phyloP scores from a whole-genome alignment of 148 eudicot species.

The Beta vulgaris region DNA sequence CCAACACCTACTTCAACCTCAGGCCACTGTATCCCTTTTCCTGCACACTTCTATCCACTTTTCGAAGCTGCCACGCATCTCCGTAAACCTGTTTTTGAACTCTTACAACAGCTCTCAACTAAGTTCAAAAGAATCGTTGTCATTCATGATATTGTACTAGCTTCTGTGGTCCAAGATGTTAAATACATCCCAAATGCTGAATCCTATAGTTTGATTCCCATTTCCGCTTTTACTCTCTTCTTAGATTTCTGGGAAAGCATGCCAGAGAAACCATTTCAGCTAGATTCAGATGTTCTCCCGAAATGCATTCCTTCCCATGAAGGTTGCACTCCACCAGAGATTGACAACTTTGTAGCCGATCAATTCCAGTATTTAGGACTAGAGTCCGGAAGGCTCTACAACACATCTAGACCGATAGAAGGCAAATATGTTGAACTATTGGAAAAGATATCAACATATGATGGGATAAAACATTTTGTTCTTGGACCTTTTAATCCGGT shows the following conservation, averaged over 20 bases:
- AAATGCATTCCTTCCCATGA: conserved; percentile 26
- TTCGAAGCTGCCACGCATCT: conserved; percentile 22
- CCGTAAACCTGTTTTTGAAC: conserved; percentile 22
- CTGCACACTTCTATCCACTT: conserved; percentile 20
- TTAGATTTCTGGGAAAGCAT: conserved; percentile 3
- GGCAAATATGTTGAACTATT: conserved; percentile 33
- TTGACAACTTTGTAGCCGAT: conserved; percentile 2
- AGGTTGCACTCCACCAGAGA: conserved; percentile 28
- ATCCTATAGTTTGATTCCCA: conserved; percentile 20
- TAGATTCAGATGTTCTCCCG: conserved; percentile 17
- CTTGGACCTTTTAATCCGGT: conserved; percentile 33
- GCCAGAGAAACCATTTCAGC: conserved; percentile 26
- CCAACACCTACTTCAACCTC: conserved; percentile 9
- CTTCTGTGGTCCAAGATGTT: conserved; percentile 29
- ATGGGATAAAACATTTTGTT: conserved; percentile 23
- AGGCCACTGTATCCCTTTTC: conserved; percentile 13
- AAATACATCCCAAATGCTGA: conserved; percentile 29
- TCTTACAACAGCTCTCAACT: conserved; percentile 19
- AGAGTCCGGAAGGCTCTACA: conserved; percentile 33
- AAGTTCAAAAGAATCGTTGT: conserved; percentile 14
- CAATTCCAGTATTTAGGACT: conserved; percentile 22
- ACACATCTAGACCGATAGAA: conserved; percentile 34
- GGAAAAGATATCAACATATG: conserved; percentile 5
- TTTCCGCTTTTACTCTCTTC: conserved; percentile 22
- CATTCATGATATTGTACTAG: conserved; percentile 25